These are phyloP conservation scores for Aureobasidium melanogenum DNA, from an alignment of 2,329 filamentous ascomycete genomes.

Conservation along the genomic window DNA sequence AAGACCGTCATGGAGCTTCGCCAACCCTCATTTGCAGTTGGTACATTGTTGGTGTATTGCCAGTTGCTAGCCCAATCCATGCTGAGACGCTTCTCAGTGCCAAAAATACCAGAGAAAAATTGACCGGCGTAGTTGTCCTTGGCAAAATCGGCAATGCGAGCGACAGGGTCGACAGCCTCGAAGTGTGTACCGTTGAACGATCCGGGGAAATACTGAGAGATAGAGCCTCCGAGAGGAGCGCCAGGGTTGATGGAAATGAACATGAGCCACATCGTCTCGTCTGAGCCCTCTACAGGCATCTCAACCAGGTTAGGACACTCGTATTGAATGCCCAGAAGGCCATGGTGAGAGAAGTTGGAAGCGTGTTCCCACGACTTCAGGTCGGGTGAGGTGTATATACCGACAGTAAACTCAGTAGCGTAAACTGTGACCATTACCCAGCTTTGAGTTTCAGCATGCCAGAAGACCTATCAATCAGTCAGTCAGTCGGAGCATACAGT, in stretches of 20 bases:
- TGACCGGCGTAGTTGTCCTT: slow-evolving; percentile 49
- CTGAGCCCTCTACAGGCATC: slow-evolving; percentile 40
- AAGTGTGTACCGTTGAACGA: slow-evolving; percentile 59
- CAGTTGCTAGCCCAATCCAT: slow-evolving; percentile 53
- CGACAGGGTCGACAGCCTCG: slow-evolving; percentile 31
- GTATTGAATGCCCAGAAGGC: slow-evolving; percentile 48
- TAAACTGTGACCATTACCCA: slow-evolving; percentile 54
- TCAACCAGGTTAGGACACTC: slow-evolving; percentile 56
- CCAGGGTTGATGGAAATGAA: slow-evolving; percentile 49
- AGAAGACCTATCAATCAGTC: slow-evolving; percentile 37
- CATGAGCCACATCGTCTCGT: slow-evolving; percentile 38
- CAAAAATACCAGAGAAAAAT: slow-evolving; percentile 43
- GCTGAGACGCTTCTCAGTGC: slow-evolving; percentile 34
- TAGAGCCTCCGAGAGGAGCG: slow-evolving; percentile 47
- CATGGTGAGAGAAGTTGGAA: slow-evolving; percentile 49
- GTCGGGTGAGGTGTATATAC: slow-evolving; percentile 53
- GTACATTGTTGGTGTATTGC: slow-evolving; percentile 46
- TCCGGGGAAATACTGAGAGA: slow-evolving; percentile 49
- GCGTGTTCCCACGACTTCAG: slow-evolving; percentile 50
- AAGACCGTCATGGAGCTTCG: slow-evolving; percentile 45
- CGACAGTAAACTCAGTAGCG: slow-evolving; percentile 45
- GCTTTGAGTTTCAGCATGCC: slow-evolving; percentile 39
- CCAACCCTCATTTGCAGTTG: slow-evolving; percentile 47
- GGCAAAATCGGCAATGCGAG: slow-evolving; percentile 24
- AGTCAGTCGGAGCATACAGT: neutral